Evolutionary conservation across 495 filamentous ascomycete genomes (phyloP).

Genomic region (Penicillium silybi): DNA sequence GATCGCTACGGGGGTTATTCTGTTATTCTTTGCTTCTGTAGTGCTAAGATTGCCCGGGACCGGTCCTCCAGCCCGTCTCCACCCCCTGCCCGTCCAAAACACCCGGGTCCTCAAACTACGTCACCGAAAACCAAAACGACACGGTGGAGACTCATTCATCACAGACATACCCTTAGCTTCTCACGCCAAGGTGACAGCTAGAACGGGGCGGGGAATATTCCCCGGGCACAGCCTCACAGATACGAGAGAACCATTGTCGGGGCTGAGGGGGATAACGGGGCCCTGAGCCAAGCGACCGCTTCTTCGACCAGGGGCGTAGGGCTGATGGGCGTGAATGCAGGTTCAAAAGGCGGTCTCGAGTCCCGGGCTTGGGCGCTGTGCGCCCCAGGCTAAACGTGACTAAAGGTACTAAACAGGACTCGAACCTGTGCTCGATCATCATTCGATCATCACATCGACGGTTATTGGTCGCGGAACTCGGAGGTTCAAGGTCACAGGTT

Average conservation of each 20-base stretch:
- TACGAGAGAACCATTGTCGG: background rate
- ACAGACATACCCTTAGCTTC: too few species aligned
- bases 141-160: too few species aligned
- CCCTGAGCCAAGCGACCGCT: constrained; percentile 5
- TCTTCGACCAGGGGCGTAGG: constrained; percentile 13
- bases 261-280: background rate
- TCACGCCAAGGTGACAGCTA: too few species aligned
- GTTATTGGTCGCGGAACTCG: background rate
- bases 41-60: too few species aligned
- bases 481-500: background rate
- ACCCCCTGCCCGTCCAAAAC: too few species aligned
- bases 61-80: too few species aligned
- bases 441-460: background rate
- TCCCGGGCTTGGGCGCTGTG: background rate
- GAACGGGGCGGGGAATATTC: too few species aligned
- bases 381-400: background rate
- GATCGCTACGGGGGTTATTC: background rate
- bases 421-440: background rate
- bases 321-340: constrained; percentile 6
- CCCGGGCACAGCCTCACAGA: too few species aligned
- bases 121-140: too few species aligned
- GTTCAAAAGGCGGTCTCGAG: constrained; percentile 7
- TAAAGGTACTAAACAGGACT: background rate
- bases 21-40: background rate
- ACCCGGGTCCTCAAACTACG: too few species aligned